These are phyloP conservation scores for Kodamaea ohmeri DNA, from an alignment of 1,139 yeast genomes.

Conservation along the genomic window DNA sequence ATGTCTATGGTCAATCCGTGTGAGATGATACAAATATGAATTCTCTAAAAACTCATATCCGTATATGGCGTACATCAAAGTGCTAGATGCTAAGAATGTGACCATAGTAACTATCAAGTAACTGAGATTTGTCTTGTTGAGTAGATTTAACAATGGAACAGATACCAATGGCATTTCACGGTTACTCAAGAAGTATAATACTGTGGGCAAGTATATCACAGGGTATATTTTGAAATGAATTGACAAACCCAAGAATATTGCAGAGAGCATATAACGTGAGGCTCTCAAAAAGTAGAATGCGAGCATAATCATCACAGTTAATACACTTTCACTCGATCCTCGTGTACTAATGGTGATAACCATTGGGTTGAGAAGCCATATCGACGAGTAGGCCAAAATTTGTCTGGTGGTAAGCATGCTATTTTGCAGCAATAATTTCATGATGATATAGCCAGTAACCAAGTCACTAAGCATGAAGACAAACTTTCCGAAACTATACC, in stretches of 20 bases:
- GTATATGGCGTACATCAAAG: slow-evolving; percentile 61
- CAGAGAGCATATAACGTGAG: slow-evolving; percentile 44
- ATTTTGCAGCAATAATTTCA: slow-evolving; percentile 30
- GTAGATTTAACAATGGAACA: slow-evolving; percentile 32
- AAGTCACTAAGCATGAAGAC: slow-evolving; percentile 77
- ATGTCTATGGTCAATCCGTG: slow-evolving; percentile 88
- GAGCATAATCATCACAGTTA: slow-evolving; percentile 73
- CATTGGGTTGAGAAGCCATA: slow-evolving; percentile 95
- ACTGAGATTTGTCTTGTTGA: slow-evolving; percentile 45
- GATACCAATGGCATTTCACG: slow-evolving; percentile 22
- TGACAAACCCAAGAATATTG: slow-evolving; percentile 68
- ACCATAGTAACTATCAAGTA: slow-evolving; percentile 40
- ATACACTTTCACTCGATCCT: slow-evolving; percentile 88
- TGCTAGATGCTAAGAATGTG: slow-evolving; percentile 48
- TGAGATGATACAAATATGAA: slow-evolving; percentile 79
- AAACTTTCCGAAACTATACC: slow-evolving; percentile 74
- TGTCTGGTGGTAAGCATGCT: slow-evolving; percentile 22
- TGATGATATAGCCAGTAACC: slow-evolving; percentile 70
- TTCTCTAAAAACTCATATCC: slow-evolving; percentile 77
- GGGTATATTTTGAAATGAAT: slow-evolving; percentile 94
- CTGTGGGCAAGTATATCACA: slow-evolving; percentile 69
- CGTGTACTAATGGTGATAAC: slow-evolving; percentile 90
- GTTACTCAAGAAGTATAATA: slow-evolving; percentile 30
- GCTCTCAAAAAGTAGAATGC: slow-evolving; percentile 47
- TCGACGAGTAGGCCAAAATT: slow-evolving; percentile 44